Conservation (phyloP, 257 asterid species). For the Plantago major region DNA sequence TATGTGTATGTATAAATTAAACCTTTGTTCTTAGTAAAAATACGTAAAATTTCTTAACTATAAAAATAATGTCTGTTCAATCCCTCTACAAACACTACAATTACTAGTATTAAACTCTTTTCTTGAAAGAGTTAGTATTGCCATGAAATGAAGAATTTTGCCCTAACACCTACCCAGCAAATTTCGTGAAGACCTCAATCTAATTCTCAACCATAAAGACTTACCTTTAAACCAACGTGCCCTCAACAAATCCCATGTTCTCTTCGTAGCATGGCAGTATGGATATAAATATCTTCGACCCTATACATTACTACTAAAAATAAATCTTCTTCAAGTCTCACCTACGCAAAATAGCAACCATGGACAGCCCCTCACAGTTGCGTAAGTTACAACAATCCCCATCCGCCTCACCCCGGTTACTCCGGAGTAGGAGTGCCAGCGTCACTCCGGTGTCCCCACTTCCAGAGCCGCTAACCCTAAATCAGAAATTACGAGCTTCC, state of each 20-base stretch:
- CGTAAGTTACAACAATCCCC: constrained; percentile 21
- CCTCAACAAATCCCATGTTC: constrained; percentile 18
- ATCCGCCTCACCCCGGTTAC: constrained; percentile 21
- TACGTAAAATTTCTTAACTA: no score
- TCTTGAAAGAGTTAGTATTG: background rate
- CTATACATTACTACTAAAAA: background rate
- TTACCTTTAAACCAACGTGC: constrained; percentile 34
- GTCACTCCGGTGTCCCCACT: background rate
- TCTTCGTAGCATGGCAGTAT: background rate
- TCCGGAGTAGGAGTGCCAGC: constrained; percentile 29
- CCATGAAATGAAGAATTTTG: background rate
- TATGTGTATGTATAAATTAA: no score
- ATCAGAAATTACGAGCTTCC: constrained; percentile 12
- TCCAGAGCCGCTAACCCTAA: background rate
- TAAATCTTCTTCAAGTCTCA: background rate
- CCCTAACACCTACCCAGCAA: background rate
- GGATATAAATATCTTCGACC: background rate
- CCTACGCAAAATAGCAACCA: constrained; percentile 4
- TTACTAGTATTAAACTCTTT: no score
- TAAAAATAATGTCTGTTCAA: no score
- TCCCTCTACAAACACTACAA: no score
- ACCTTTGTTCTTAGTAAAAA: no score
- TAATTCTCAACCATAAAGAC: constrained; percentile 17
- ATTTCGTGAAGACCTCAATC: constrained; percentile 29
- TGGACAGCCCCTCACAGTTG: constrained; percentile 28